Percentiles rank a stretch among this genome's conserved stretches.
Conservation (phyloP, 257 asterid genomes). For the Solanum pimpinellifolium region DNA sequence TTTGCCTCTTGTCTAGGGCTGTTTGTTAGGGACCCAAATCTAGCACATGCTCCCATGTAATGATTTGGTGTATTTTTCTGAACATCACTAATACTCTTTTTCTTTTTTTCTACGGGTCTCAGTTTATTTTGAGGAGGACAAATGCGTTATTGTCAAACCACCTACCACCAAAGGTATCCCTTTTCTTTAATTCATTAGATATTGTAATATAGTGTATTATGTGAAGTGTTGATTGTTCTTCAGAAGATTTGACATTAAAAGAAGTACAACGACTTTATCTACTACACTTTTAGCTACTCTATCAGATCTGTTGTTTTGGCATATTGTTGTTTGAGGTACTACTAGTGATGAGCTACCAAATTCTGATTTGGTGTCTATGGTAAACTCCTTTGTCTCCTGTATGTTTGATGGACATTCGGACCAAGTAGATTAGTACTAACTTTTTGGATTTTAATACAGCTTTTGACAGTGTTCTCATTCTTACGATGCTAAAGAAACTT, state of each 20-base stretch:
- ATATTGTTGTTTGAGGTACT: background rate
- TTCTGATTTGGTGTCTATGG: background rate
- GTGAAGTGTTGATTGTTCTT: background rate
- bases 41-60: background rate
- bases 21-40: background rate
- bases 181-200: background rate
- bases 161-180: constrained; percentile 91
- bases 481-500: background rate
- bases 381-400: background rate
- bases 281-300: background rate
- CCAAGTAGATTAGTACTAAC: background rate
- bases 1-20: background rate
- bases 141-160: constrained; percentile 88
- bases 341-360: background rate
- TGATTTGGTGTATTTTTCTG: background rate
- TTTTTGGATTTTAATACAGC: background rate
- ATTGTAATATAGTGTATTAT: background rate
- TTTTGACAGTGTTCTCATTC: background rate
- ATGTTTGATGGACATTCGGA: background rate
- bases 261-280: background rate
- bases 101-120: constrained; percentile 14
- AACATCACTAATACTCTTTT: constrained; percentile 7
- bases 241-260: background rate
- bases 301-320: background rate
- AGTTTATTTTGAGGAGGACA: constrained; percentile 96